Percentiles rank a stretch among this genome's conserved stretches.
Evolutionary conservation across 192 early-diverging fungal genomes (phyloP).

Genomic region (Coemansia sp.): DNA sequence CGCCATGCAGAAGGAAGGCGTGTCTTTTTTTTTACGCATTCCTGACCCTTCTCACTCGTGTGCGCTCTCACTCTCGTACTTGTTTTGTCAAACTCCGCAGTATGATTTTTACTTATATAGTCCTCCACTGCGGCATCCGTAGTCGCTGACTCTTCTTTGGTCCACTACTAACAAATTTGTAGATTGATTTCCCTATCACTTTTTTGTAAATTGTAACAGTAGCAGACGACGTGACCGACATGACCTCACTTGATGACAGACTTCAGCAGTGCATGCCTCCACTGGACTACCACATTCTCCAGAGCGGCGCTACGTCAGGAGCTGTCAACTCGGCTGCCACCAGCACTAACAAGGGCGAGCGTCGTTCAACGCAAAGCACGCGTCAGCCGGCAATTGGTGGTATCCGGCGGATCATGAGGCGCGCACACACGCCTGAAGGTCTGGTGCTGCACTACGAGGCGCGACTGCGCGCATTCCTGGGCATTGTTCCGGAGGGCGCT

Average conservation of each 20-base stretch:
- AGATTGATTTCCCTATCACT: background rate
- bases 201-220: background rate
- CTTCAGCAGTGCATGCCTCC: conserved; percentile 20
- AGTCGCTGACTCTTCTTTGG: background rate
- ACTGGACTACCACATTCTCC: conserved; percentile 22
- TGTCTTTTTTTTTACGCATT: background rate
- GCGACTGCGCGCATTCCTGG: conserved; percentile 40
- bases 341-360: conserved; percentile 11
- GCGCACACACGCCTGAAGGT: conserved; percentile 48
- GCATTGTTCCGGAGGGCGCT: conserved; percentile 8
- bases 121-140: background rate
- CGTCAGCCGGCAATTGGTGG: conserved; percentile 27
- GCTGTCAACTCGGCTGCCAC: background rate
- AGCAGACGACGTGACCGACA: background rate
- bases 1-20: background rate
- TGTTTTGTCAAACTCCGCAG: background rate
- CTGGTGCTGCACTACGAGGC: conserved; percentile 45
- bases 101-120: background rate
- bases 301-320: background rate
- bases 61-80: background rate
- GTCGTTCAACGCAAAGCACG: background rate
- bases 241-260: conserved; percentile 9
- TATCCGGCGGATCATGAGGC: conserved; percentile 45
- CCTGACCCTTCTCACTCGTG: background rate
- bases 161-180: background rate